Base-by-base conservation (phyloP, 2,329 filamentous ascomycete genomes). In the Colletotrichum spinosum region DNA sequence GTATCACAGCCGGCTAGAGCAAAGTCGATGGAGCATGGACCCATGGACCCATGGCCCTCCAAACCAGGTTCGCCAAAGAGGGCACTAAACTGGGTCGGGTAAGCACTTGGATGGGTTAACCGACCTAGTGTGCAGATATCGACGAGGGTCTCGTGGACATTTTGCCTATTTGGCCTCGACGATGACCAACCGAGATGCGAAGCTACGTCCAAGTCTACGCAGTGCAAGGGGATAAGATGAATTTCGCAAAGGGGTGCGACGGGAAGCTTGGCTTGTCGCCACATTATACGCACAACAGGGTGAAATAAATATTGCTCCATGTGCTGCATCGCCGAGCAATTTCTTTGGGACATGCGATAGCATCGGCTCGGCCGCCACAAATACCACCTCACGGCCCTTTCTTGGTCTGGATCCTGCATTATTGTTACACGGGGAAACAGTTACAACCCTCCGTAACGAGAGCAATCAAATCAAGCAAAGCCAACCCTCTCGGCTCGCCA, bases 271-370 rank as follows among this genome's bases (percentile, higher is more conserved):
- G 46, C 35, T 53, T n/a, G 34, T 9, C 41, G 9, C 34, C n/a
- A 49, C 39, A 17, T 13, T 39, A 10, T 13, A 34, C 44, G 12
- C 38, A 42, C 25, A 33, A 35, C 6, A 52, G 34, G 55, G 7
- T 42, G 33, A 12, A 48, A 65, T 62, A 65, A 57, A 49, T 53
- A 65, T 51, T 35, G 48, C 33, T 48, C 17, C 46, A 37, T 37
- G 2, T 44, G 44, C 4, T 17, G n/a, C 7, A 33, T 17, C 8
- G 9, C 35, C 10, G 33, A 17, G 17, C 15, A 34, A 48, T 46
- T 17, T 44, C 38, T 33, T 25, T n/a, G 17, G 13, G 46, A 33
- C 51, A 51, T 38, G 55, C 46, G n/a, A 37, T 41, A 50, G 35
- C 35, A 42, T 33, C 44, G 15, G 54, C 25, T 25, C 25, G 25